Evolutionary conservation across 2,329 filamentous ascomycete genomes (phyloP).

Genomic region (Cladosporium austrohemisphaericum): DNA sequence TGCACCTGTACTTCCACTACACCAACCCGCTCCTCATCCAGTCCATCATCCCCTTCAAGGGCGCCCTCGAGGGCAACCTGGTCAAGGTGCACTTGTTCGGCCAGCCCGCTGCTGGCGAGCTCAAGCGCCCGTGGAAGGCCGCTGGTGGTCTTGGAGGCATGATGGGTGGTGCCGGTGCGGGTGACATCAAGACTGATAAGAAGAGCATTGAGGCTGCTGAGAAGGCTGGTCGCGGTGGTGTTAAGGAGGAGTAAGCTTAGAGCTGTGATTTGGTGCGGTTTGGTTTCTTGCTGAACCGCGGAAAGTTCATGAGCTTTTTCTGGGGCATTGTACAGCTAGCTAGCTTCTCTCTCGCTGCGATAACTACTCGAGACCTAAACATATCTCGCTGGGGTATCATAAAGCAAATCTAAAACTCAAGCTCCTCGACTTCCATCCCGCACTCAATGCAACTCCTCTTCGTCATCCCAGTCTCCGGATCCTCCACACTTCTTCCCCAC

Average conservation of each 20-base stretch:
- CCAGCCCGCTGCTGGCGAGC: conserved; percentile 78
- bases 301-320: too few relatives aligned
- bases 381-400: conserved; percentile 22
- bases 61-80: conserved; percentile 89
- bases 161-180: conserved; percentile 55
- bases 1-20: conserved; percentile 99
- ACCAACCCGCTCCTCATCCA: conserved; percentile 98
- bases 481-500: conserved; percentile 62
- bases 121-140: conserved; percentile 95
- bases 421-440: conserved; percentile 64
- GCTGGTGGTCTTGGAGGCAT: conserved; percentile 76
- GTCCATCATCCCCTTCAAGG: conserved; percentile 96
- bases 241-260: conserved; percentile 48
- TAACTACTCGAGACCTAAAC: not conserved
- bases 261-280: too few relatives aligned
- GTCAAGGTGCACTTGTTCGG: conserved; percentile 94
- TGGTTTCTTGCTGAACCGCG: too few relatives aligned
- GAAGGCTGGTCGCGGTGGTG: conserved; percentile 48
- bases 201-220: conserved; percentile 54
- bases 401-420: conserved; percentile 51
- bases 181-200: conserved; percentile 77
- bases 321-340: not conserved
- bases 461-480: conserved; percentile 65
- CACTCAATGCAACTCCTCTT: conserved; percentile 70
- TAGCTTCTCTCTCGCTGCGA: too few relatives aligned